A percentile compares a stretch with the other conserved stretches of the same genome.
Evolutionary conservation across 176 grass and related monocot genomes (phyloP).

Genomic region (Musa itinerans): DNA sequence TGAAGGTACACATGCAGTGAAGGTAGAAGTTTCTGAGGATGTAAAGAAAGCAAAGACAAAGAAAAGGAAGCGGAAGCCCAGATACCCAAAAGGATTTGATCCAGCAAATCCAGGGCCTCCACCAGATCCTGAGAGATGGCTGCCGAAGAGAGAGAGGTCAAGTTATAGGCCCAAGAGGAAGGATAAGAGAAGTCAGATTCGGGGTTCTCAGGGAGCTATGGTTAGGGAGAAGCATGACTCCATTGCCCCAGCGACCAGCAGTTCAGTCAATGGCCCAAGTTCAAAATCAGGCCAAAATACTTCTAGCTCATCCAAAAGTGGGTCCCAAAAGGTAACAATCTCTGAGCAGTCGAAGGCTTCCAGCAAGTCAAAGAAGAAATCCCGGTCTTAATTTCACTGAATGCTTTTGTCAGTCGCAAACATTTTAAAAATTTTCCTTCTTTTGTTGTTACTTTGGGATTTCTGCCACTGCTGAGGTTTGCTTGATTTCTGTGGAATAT

Average conservation of each 20-base stretch:
- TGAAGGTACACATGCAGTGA: slow-evolving; percentile 39
- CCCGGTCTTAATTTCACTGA: slow-evolving; percentile 37
- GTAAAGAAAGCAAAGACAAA: slow-evolving; percentile 68
- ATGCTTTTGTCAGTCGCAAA: neutral
- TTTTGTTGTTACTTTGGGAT: neutral
- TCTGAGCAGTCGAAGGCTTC: slow-evolving; percentile 44
- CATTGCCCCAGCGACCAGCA: slow-evolving; percentile 10
- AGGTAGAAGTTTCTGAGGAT: slow-evolving; percentile 50
- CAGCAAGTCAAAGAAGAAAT: slow-evolving; percentile 72
- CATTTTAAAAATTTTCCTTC: neutral
- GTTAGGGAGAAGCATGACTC: slow-evolving; percentile 58
- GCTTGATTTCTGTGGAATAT: too few relatives aligned
- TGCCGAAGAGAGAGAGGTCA: slow-evolving; percentile 76
- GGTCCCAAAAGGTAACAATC: slow-evolving; percentile 18
- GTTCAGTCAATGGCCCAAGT: slow-evolving; percentile 8
- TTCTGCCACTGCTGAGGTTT: neutral
- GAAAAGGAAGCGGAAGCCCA: slow-evolving; percentile 89
- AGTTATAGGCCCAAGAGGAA: slow-evolving; percentile 87
- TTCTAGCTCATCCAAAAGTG: slow-evolving; percentile 34
- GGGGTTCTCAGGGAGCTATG: slow-evolving; percentile 81
- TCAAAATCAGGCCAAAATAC: slow-evolving; percentile 34
- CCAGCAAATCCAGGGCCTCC: slow-evolving; percentile 71
- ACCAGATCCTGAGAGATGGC: slow-evolving; percentile 86
- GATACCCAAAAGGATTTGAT: slow-evolving; percentile 74
- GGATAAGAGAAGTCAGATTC: slow-evolving; percentile 77